Evolutionary conservation across 2,329 filamentous ascomycete genomes (phyloP).

Genomic region (Incumbomyces delicatus): DNA sequence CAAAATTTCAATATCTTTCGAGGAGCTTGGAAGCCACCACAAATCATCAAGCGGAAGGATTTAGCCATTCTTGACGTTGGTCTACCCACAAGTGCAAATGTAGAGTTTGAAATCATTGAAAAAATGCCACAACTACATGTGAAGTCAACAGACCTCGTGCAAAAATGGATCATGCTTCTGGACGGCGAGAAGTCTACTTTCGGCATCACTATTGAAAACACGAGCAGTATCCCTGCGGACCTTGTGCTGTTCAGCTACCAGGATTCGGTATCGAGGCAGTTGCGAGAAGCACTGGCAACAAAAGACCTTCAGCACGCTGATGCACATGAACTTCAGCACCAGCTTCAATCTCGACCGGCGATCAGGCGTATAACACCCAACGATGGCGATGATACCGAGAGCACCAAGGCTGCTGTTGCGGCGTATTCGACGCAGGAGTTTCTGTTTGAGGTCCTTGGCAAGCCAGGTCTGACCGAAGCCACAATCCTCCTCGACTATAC

Average conservation of each 20-base stretch:
- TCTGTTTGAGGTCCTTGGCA: slow-evolving; percentile 75
- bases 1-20: slow-evolving; percentile 76
- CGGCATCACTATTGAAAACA: slow-evolving; percentile 69
- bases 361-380: slow-evolving; percentile 8
- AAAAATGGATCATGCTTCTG: slow-evolving; percentile 82
- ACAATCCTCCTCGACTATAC: slow-evolving; percentile 80
- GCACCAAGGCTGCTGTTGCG: slow-evolving; percentile 40
- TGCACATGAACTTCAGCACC: slow-evolving; percentile 75
- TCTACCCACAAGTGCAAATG: slow-evolving; percentile 5
- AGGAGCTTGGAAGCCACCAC: slow-evolving; percentile 62
- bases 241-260: slow-evolving; percentile 81
- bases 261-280: slow-evolving; percentile 70
- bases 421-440: slow-evolving; percentile 53
- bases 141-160: slow-evolving; percentile 65
- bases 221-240: slow-evolving; percentile 65
- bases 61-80: background rate
- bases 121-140: slow-evolving; percentile 69
- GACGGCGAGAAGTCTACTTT: slow-evolving; percentile 78
- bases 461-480: slow-evolving; percentile 70
- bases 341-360: slow-evolving; percentile 65
- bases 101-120: slow-evolving; percentile 50
- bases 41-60: slow-evolving; percentile 54
- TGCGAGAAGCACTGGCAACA: slow-evolving; percentile 64
- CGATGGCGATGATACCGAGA: slow-evolving; percentile 31
- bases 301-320: slow-evolving; percentile 70